These are phyloP conservation scores for Raphidocelis subcapitata DNA, from an alignment of 139 green algal species.

Conservation along the genomic window DNA sequence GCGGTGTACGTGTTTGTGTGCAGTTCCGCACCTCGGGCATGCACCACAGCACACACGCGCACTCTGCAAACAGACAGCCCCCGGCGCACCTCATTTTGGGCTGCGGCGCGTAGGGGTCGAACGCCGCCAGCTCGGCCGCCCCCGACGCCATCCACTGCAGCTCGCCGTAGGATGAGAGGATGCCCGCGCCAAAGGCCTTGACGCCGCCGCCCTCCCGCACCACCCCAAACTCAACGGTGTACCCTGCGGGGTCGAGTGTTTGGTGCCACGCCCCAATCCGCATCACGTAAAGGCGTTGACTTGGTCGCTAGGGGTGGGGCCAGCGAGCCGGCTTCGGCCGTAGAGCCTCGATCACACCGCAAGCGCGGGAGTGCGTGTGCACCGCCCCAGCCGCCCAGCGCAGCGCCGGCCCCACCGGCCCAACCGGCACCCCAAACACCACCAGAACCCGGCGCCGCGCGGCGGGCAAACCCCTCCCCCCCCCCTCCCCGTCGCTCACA, in stretches of 20 bases:
- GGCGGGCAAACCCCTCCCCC: too few relatives aligned
- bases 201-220: slow-evolving; percentile 20
- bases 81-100: slow-evolving; percentile 69
- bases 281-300: neutral
- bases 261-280: slow-evolving; percentile 1
- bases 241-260: too few relatives aligned
- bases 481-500: too few relatives aligned
- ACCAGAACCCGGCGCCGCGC: too few relatives aligned
- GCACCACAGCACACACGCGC: too few relatives aligned
- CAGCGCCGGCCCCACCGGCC: neutral
- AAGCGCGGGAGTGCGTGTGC: neutral
- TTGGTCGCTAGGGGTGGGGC: neutral
- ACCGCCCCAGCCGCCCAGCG: neutral
- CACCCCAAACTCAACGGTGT: slow-evolving; percentile 95
- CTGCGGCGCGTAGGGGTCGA: slow-evolving; percentile 73
- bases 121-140: slow-evolving; percentile 46
- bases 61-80: too few relatives aligned
- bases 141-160: slow-evolving; percentile 77
- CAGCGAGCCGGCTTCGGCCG: neutral
- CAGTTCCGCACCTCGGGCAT: too few relatives aligned
- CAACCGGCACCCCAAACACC: neutral
- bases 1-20: too few relatives aligned
- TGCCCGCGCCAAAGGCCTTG: slow-evolving; percentile 81
- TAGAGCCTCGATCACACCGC: too few relatives aligned
- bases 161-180: slow-evolving; percentile 88